These are phyloP conservation scores for Pichia scutulata DNA, from an alignment of 805 yeast species.

Conservation along the genomic window DNA sequence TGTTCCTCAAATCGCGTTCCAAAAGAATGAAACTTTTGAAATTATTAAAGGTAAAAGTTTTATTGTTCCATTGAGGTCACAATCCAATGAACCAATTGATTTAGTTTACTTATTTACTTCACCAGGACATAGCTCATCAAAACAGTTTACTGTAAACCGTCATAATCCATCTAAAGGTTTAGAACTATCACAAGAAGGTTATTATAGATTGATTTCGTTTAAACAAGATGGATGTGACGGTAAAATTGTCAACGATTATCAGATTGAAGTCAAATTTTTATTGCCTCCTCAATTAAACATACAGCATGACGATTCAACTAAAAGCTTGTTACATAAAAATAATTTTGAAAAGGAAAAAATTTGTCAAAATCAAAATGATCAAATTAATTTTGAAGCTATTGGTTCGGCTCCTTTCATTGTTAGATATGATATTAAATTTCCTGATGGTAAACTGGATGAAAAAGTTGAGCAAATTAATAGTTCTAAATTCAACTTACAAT, in stretches of 20 bases:
- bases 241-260: conserved; percentile 17
- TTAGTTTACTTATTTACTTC: conserved; percentile 28
- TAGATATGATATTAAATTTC: conserved; percentile 53
- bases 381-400: conserved; percentile 33
- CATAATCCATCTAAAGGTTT: conserved; percentile 24
- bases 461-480: conserved; percentile 41
- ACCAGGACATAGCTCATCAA: conserved; percentile 15
- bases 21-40: conserved; percentile 24
- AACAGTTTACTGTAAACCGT: conserved; percentile 4
- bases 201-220: conserved; percentile 33
- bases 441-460: conserved; percentile 42
- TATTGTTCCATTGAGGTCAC: conserved; percentile 45
- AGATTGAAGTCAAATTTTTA: conserved; percentile 21
- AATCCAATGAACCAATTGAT: conserved; percentile 24
- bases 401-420: conserved; percentile 65
- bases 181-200: conserved; percentile 34
- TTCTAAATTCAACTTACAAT: conserved; percentile 26
- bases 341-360: conserved; percentile 12
- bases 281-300: conserved; percentile 25
- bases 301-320: neutral
- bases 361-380: conserved; percentile 22
- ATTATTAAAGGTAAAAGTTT: conserved; percentile 57
- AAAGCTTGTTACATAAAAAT: neutral
- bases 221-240: conserved; percentile 42
- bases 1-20: conserved; percentile 43